These are phyloP conservation scores for Bryoerythrophyllum caledonicum DNA, from an alignment of 225 moss, liverwort and hornwort species.

Conservation along the genomic window DNA sequence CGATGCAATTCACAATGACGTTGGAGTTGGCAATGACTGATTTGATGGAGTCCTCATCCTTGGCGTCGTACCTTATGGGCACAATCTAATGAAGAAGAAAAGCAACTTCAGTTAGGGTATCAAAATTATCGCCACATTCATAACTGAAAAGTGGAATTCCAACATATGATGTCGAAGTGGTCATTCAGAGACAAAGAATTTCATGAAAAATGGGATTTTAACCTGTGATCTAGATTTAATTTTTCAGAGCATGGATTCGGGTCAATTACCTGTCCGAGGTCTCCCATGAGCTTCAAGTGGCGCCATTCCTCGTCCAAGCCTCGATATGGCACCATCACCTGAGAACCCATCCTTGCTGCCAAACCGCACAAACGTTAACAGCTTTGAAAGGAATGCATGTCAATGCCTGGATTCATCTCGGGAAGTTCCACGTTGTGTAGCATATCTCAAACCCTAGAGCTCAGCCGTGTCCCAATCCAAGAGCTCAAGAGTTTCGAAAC, in stretches of 20 bases:
- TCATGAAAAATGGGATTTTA: neutral
- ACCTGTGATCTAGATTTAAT: neutral
- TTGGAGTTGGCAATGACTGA: constrained; percentile 79
- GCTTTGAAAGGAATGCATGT: neutral
- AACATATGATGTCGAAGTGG: neutral
- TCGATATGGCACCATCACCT: constrained; percentile 88
- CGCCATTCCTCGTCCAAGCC: constrained; percentile 80
- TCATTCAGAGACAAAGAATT: neutral
- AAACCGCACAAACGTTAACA: constrained; percentile 24
- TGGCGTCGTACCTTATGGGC: constrained; percentile 62
- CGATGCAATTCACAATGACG: constrained; percentile 86
- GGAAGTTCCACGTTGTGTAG: neutral
- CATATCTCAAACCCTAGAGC: neutral
- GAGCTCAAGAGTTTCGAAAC: no score
- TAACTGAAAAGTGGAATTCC: neutral
- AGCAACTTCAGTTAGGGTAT: constrained; percentile 5
- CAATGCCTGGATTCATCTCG: neutral
- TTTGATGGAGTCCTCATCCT: constrained; percentile 80
- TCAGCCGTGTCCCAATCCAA: no score
- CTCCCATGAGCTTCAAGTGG: constrained; percentile 96
- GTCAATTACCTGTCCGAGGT: constrained; percentile 73
- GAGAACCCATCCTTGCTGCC: constrained; percentile 93
- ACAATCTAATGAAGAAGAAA: constrained; percentile 67
- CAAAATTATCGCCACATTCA: neutral
- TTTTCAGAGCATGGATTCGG: constrained; percentile 4